Evolutionary conservation across 2,329 filamentous ascomycete species (phyloP), one percentile per base, ranked within the genome.

Genomic region (Arthrobotrys pseudoclavata): DNA sequence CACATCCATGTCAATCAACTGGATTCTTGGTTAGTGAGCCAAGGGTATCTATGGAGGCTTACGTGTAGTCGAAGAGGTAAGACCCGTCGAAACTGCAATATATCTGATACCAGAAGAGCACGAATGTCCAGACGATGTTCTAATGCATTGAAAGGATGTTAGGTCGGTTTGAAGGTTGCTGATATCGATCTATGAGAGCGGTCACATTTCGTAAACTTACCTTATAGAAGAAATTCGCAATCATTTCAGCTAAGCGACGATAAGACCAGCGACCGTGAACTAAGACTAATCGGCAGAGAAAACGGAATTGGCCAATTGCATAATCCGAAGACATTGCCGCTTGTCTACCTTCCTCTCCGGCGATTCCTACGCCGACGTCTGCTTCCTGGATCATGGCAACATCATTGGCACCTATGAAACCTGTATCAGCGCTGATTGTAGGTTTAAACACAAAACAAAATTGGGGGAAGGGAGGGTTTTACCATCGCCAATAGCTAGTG

Each of bases 211-310:
- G 15, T 15, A 34, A 5, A 42, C 63, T 82, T 83, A 89, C 89
- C 86, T 99, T 99, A 89, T 98, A 99, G 87, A 99, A 99, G 87
- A 99, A 99, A 84, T 99, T 99, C 84, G 94, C 93, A 82, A 96
- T 97, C 55, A 91, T 92, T 86, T 99, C 96, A 31, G 91, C 93
- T 83, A 99, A 86, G 81, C 96, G 90, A 66, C 95, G 89, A 85
- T 99, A 99, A n/a, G 94, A 97, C 93, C 94, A 97, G 74, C 94
- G 89, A 74, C 94, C 94, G 83, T 97, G 94, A 3, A 97, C 94
- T 20, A 97, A 88, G 31, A 97, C 88, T 77, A 97, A 86, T 68
- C 94, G 87, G 81, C 94, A 91, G 63, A 97, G 86, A 85, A 92
- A 97, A 47, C 93, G 89, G 86, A 97, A 97, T 84, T 97, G 94